Conservation (phyloP, 2,329 filamentous ascomycete genomes). For the Pyrenochaeta sp. region DNA sequence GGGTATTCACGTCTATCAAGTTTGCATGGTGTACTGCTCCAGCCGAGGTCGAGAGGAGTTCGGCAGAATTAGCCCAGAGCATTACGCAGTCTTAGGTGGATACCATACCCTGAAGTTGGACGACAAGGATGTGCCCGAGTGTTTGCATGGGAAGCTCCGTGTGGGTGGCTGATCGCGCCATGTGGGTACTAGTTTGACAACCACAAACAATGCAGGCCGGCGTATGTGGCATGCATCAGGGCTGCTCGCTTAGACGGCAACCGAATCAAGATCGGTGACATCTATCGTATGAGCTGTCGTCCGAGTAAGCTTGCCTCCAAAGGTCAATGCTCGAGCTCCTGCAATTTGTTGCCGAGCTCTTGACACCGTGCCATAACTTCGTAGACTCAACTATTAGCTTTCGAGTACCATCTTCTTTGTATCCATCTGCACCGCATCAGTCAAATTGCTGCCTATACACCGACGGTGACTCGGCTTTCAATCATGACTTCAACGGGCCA, state of each 20-base stretch:
- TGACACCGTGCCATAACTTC: constrained; percentile 4
- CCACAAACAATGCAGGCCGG: constrained; percentile 24
- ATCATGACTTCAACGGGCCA: constrained; percentile 36
- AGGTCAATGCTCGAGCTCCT: constrained; percentile 24
- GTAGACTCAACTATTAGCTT: constrained; percentile 12
- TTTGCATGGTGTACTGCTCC: constrained; percentile 11
- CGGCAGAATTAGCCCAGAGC: constrained; percentile 13
- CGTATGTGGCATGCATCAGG: constrained; percentile 22
- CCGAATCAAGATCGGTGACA: constrained; percentile 31
- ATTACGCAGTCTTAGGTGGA: constrained; percentile 37
- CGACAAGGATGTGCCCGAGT: constrained; percentile 10
- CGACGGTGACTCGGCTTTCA: not conserved
- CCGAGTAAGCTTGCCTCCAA: constrained; percentile 12
- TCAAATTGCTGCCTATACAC: not conserved
- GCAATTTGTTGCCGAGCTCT: constrained; percentile 15
- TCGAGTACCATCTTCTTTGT: constrained; percentile 9
- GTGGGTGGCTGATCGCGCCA: constrained; percentile 30
- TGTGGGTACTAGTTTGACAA: constrained; percentile 32
- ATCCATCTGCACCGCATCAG: constrained; percentile 1
- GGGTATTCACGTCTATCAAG: constrained; percentile 10
- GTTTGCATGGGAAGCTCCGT: constrained; percentile 24
- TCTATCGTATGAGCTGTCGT: constrained; percentile 20
- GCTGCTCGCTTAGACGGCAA: constrained; percentile 7
- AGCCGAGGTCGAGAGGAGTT: constrained; percentile 37
- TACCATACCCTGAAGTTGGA: constrained; percentile 20